These are phyloP conservation scores for Botrytis byssoidea DNA, from an alignment of 2,329 filamentous ascomycete genomes.

Conservation along the genomic window DNA sequence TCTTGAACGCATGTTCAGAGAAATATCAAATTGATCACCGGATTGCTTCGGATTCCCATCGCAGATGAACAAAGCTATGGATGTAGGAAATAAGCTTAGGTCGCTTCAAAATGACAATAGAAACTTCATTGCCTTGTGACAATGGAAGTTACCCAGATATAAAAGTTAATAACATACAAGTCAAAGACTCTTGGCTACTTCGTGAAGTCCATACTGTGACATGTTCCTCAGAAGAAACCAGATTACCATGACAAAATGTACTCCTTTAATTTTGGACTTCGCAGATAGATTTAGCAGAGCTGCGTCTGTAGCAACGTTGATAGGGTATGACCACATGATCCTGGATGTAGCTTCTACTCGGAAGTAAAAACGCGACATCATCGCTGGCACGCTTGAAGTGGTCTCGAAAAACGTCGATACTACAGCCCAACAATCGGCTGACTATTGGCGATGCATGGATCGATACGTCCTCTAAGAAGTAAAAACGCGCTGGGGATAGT, in stretches of 20 bases:
- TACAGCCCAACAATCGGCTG: not conserved
- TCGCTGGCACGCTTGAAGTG: not conserved
- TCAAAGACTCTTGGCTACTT: fast-evolving
- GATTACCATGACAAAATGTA: not conserved
- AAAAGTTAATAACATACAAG: not conserved
- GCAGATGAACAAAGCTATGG: not conserved
- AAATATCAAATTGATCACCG: not conserved
- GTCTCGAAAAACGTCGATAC: not conserved
- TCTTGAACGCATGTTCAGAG: not conserved
- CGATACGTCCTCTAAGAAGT: not conserved
- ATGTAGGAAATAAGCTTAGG: not conserved
- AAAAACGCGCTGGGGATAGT: not conserved
- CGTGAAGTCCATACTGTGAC: not conserved
- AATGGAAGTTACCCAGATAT: too few relatives aligned
- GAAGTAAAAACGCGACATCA: not conserved
- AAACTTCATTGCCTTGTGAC: not conserved
- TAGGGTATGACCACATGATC: not conserved
- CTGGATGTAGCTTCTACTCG: not conserved
- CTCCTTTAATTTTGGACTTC: not conserved
- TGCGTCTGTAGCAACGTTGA: not conserved
- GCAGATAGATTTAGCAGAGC: not conserved
- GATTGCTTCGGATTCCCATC: not conserved
- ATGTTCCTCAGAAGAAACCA: not conserved
- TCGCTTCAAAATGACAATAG: not conserved
- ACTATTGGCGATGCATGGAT: not conserved